Conservation (phyloP, 306 rosid species). For the barrel medic (Medicago truncatula) region MtrunA17r5.0-ANR NC_053048.1:27749001-27749500, state of each 20-base stretch:
- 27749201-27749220: conserved; percentile 69
- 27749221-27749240: conserved; percentile 79
- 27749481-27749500: conserved; percentile 59
- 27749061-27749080: conserved; percentile 61
- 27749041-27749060: conserved; percentile 52
- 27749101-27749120: conserved; percentile 71
- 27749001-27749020: conserved; percentile 1
- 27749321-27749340: conserved; percentile 68
- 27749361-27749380: conserved; percentile 76
- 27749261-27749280: conserved; percentile 79
- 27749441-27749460: conserved; percentile 74
- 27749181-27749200: conserved; percentile 88
- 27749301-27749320: conserved; percentile 66
- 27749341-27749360: conserved; percentile 70
- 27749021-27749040: conserved; percentile 33
- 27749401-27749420: conserved; percentile 75
- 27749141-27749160: conserved; percentile 63
- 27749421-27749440: conserved; percentile 59
- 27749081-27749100: conserved; percentile 76
- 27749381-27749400: conserved; percentile 51
- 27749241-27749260: conserved; percentile 83
- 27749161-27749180: conserved; percentile 1
- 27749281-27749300: conserved; percentile 78
- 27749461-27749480: conserved; percentile 72
- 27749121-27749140: conserved; percentile 76